Conservation (phyloP, 768 basidiomycete genomes). For the Tulasnella sp. region DNA sequence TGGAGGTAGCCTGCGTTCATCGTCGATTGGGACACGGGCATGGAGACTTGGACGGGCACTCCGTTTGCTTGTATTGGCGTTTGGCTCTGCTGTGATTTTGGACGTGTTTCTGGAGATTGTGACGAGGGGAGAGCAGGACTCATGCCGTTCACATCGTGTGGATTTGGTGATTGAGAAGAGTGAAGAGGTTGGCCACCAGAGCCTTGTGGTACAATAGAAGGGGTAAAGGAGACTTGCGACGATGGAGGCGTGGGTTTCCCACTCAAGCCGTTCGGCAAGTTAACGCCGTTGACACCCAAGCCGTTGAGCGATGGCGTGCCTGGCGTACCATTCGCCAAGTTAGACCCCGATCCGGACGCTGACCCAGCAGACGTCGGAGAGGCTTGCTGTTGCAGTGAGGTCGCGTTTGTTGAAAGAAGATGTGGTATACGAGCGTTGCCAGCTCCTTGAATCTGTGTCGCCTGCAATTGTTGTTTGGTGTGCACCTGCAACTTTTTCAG, state of each 20-base stretch:
- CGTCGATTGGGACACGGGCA: background rate
- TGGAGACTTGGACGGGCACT: background rate
- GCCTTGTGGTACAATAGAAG: background rate
- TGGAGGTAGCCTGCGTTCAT: background rate
- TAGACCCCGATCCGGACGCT: background rate
- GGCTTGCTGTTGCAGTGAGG: background rate
- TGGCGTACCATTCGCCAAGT: background rate
- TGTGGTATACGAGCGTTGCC: background rate
- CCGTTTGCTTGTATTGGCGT: slow-evolving; percentile 4
- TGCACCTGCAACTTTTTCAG: background rate
- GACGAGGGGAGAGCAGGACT: background rate
- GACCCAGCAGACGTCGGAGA: background rate
- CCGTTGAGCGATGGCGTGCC: background rate
- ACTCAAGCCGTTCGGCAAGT: background rate
- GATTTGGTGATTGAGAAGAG: background rate
- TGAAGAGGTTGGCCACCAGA: background rate
- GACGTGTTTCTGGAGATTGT: background rate
- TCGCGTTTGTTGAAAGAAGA: background rate
- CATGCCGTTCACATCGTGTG: background rate
- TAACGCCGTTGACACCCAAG: too few species aligned
- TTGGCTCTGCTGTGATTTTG: background rate
- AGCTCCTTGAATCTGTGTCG: background rate
- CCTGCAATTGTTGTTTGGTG: background rate
- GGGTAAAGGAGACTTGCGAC: background rate
- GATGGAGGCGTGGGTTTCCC: background rate